Percentiles rank a stretch among this genome's conserved stretches.
phyloP scores from a whole-genome alignment of 345 rosid genomes.

The Eucalyptus pauciflora region DNA sequence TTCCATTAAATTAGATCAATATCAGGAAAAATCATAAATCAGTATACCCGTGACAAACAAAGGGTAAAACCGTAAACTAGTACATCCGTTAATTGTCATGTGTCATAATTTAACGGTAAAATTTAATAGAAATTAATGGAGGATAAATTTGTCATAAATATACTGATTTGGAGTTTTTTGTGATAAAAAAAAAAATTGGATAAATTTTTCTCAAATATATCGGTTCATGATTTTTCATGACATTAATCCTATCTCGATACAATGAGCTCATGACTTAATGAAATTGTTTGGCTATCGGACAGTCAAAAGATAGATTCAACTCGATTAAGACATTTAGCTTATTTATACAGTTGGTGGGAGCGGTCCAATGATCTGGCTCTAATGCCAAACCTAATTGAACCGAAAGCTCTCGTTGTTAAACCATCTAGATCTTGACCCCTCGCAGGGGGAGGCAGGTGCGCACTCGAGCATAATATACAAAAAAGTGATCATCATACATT shows the following conservation, averaged over 20 bases:
- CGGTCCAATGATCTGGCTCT: neutral
- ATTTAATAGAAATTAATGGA: accelerated
- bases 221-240: accelerated
- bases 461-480: neutral
- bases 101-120: accelerated
- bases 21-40: accelerated
- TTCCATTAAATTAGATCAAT: too few species aligned
- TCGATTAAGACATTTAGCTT: accelerated
- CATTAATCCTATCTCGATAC: accelerated
- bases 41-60: accelerated
- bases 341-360: neutral
- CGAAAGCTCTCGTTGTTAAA: neutral
- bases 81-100: accelerated
- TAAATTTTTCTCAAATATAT: too few species aligned
- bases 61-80: accelerated
- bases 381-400: neutral
- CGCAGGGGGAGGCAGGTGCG: neutral
- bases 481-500: neutral
- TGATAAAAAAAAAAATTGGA: too few species aligned
- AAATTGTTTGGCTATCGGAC: accelerated
- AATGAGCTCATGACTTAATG: accelerated
- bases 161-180: accelerated
- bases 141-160: accelerated
- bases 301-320: neutral
- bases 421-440: accelerated